Evolutionary conservation across 2,329 filamentous ascomycete genomes (phyloP).

Genomic region (Curvularia sp.): DNA sequence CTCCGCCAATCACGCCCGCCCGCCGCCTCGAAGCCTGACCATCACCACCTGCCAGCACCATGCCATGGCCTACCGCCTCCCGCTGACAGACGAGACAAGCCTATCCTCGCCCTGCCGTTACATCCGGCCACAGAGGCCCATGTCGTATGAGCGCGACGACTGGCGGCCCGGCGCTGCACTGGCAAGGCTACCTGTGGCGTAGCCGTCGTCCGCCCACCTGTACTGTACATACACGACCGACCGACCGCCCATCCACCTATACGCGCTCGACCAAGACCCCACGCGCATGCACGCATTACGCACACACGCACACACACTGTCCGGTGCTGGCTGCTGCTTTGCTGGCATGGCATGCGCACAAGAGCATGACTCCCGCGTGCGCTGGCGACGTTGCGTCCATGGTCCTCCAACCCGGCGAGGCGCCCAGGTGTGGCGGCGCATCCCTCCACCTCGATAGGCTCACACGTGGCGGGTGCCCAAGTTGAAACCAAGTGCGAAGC

Average conservation of each 20-base stretch:
- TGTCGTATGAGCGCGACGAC: too few relatives aligned
- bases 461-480: slow-evolving; percentile 38
- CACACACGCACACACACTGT: neutral
- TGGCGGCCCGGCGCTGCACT: too few relatives aligned
- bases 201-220: neutral
- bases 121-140: slow-evolving; percentile 18
- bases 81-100: slow-evolving; percentile 5
- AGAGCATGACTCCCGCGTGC: slow-evolving; percentile 18
- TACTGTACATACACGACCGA: too few relatives aligned
- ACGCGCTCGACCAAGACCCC: too few relatives aligned
- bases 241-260: too few relatives aligned
- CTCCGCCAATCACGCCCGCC: slow-evolving; percentile 8
- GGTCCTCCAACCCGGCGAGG: neutral
- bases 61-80: slow-evolving; percentile 1
- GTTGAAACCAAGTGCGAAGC: slow-evolving; percentile 39
- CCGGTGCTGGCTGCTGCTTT: neutral
- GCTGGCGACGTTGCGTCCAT: neutral
- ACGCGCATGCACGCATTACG: slow-evolving; percentile 9
- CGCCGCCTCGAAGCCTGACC: neutral
- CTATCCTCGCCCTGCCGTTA: slow-evolving; percentile 16
- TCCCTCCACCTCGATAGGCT: slow-evolving; percentile 10
- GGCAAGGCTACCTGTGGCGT: too few relatives aligned
- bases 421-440: slow-evolving; percentile 27
- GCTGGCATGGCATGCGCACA: neutral
- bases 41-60: neutral